Evolutionary conservation across 768 basidiomycete species (phyloP), one percentile per base, ranked within the genome.

Genomic region (Cystobasidiopsis lactophilus): DNA sequence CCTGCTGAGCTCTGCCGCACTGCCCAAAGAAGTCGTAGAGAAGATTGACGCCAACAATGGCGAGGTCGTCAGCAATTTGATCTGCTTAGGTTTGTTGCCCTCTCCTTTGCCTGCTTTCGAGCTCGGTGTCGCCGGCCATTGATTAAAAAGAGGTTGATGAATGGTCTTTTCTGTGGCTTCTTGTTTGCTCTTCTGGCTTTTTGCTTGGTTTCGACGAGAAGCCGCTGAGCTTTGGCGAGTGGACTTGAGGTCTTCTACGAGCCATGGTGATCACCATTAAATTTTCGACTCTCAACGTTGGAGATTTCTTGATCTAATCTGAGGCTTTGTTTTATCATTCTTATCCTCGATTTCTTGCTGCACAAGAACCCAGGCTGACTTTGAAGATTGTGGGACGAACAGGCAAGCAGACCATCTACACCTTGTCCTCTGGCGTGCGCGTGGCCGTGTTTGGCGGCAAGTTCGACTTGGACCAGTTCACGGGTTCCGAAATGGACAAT

Each of bases 391-490:
- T 23, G n/a, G n/a, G n/a, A 9, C 30, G 23, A 35, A 45, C 40
- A 57, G 56, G 56, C n/a, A 55, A 55, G 23, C 56, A 57, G 35
- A 38, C 37, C 2, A 41, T 51, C 44, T 52, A 57, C 47, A 57
- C 56, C 9, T 56, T 62, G 24, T 53, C 62, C 0, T 62, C 60
- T 2, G 62, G 62, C 4, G 54, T 63, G 39, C 62, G 61, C 35
- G 50, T 63, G 4, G 56, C 59, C 3, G 58, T 57, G 0, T 59
- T 59, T 26, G 57, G 57, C 18, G 62, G 62, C 5, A 54, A 59
- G 1, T 51, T 63, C 40, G 21, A 54, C 83, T 91, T 64, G 85
- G 61, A 33, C 23, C 79, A 21, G 85, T 84, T 65, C 69, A 89
- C 10, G 85, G 23, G 9, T 4, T 4, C 45, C 23, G 45, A 47